A percentile compares a stretch with the other conserved stretches of the same genome.
Conservation (phyloP, 78 protist genomes). For the Dictyostelium brefeldianum region DNA sequence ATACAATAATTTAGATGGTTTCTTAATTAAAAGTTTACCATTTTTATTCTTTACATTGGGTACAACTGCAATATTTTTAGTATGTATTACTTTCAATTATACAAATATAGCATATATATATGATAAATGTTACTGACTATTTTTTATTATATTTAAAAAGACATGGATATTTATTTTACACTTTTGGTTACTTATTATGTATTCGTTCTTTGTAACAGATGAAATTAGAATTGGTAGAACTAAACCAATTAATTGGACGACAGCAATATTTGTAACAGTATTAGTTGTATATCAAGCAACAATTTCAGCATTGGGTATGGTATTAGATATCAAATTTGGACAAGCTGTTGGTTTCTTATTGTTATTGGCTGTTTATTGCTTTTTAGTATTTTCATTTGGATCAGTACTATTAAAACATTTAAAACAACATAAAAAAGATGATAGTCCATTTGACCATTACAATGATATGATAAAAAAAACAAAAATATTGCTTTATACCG, state of each 20-base stretch:
- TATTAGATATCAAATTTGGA: background rate
- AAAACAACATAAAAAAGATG: slow-evolving; percentile 17
- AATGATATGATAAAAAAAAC: slow-evolving; percentile 30
- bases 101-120: no score
- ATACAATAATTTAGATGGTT: background rate
- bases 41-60: background rate
- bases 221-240: background rate
- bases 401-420: background rate
- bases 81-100: no score
- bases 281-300: background rate
- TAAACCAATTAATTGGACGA: background rate
- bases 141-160: no score
- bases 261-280: background rate
- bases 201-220: slow-evolving; percentile 31
- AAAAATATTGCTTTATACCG: background rate
- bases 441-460: background rate
- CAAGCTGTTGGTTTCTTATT: slow-evolving; percentile 18
- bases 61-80: background rate
- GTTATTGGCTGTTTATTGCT: background rate
- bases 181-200: slow-evolving; percentile 6
- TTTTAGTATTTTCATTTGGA: background rate
- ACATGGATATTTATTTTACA: background rate
- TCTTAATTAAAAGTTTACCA: no score
- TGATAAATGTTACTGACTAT: no score
- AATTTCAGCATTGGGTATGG: background rate